Percentiles rank a stretch among this genome's conserved stretches.
These are phyloP conservation scores for Nicotiana tabacum DNA, from an alignment of 257 asterid species.

Conservation along the genomic window DNA sequence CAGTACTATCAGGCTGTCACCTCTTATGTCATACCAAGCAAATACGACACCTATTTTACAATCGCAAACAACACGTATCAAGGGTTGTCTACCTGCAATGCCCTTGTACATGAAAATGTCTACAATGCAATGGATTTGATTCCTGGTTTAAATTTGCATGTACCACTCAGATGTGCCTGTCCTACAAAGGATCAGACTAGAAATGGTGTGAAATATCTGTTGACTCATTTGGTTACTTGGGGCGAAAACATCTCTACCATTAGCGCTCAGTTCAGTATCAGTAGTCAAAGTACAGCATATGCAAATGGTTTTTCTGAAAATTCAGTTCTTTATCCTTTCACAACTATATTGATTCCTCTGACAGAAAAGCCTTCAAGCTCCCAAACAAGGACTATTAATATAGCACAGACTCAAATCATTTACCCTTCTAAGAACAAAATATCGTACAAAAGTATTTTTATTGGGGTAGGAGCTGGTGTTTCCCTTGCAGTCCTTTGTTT, in stretches of 20 bases:
- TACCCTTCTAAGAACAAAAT: constrained; percentile 13
- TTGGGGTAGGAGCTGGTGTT: constrained; percentile 48
- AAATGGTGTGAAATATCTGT: constrained; percentile 37
- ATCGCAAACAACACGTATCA: constrained; percentile 42
- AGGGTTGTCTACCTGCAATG: constrained; percentile 57
- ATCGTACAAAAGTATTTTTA: constrained; percentile 18
- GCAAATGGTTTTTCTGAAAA: constrained; percentile 49
- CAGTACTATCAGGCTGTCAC: constrained; percentile 54
- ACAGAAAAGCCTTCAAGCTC: constrained; percentile 29
- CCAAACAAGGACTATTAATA: constrained; percentile 16
- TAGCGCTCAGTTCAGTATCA: constrained; percentile 37
- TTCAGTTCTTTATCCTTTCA: constrained; percentile 37
- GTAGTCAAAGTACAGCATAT: constrained; percentile 23
- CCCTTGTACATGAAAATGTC: constrained; percentile 33
- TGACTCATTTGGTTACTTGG: constrained; percentile 43
- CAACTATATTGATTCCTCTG: constrained; percentile 59
- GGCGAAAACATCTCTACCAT: constrained; percentile 26
- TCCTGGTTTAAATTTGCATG: constrained; percentile 29
- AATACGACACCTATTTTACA: constrained; percentile 28
- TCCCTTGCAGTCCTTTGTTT: constrained; percentile 39
- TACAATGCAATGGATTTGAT: constrained; percentile 17
- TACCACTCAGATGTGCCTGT: constrained; percentile 73
- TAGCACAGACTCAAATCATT: neutral
- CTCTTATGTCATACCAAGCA: constrained; percentile 25
- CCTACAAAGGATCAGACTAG: constrained; percentile 41